A percentile compares a stretch with the other conserved stretches of the same genome.
phyloP scores from a whole-genome alignment of 1,284 basidiomycete genomes.

The Papiliotrema laurentii region DNA sequence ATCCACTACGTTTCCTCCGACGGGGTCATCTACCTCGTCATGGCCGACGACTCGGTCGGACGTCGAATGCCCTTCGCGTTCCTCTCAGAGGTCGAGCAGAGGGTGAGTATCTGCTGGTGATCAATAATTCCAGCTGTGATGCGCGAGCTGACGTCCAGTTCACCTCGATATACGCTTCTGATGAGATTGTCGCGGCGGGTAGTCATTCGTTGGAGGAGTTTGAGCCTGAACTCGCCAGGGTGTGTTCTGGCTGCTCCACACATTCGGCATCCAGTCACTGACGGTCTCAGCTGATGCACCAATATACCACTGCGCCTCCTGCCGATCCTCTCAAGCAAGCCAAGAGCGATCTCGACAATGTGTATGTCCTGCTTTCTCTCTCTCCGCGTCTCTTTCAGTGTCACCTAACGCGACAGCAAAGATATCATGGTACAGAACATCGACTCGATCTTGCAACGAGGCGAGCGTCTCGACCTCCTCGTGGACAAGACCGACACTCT shows the following conservation, averaged over 20 bases:
- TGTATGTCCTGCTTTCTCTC: conserved; percentile 46
- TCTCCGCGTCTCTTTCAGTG: background rate
- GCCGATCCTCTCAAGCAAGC: conserved; percentile 87
- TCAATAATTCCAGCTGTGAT: no score
- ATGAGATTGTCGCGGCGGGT: conserved; percentile 48
- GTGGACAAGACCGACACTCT: conserved; percentile 97
- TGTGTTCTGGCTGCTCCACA: conserved; percentile 48
- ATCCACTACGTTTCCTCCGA: conserved; percentile 92
- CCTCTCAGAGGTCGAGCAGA: conserved; percentile 74
- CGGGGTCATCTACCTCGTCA: conserved; percentile 82
- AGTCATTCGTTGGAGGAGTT: conserved; percentile 50
- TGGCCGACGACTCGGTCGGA: conserved; percentile 87
- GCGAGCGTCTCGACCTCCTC: conserved; percentile 91
- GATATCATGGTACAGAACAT: conserved; percentile 98
- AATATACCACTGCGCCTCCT: conserved; percentile 84
- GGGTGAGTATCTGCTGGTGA: conserved; percentile 46
- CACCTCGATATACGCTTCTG: conserved; percentile 51
- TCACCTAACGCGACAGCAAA: conserved; percentile 51
- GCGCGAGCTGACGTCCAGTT: conserved; percentile 51
- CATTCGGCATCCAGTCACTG: background rate
- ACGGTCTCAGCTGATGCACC: conserved; percentile 61
- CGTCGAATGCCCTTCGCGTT: conserved; percentile 92
- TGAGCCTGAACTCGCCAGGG: conserved; percentile 46
- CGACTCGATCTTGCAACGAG: conserved; percentile 80
- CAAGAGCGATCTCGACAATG: conserved; percentile 83